These are phyloP conservation scores for Rhizoclosmatium globosum DNA, from an alignment of 192 early-diverging fungal species.

Conservation along the genomic window DNA sequence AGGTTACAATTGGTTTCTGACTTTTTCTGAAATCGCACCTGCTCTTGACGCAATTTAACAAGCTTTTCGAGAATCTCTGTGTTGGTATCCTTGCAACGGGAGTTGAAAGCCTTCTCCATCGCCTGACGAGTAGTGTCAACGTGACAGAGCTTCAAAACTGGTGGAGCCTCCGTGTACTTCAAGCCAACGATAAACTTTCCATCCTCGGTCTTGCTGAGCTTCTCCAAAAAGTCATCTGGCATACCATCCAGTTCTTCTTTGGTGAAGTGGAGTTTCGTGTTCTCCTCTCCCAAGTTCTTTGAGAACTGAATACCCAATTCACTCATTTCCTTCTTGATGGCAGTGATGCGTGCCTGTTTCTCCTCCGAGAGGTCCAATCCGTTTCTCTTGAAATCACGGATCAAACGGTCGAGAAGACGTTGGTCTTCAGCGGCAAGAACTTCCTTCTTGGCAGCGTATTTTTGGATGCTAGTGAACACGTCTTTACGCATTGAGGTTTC, in stretches of 20 bases:
- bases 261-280: constrained; percentile 58
- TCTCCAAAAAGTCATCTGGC: constrained; percentile 74
- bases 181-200: constrained; percentile 77
- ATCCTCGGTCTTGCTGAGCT: constrained; percentile 64
- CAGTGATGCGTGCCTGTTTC: constrained; percentile 66
- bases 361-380: constrained; percentile 74
- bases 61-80: constrained; percentile 24
- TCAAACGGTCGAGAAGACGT: constrained; percentile 74
- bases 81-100: constrained; percentile 17
- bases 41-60: constrained; percentile 18
- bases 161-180: constrained; percentile 69
- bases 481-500: constrained; percentile 49
- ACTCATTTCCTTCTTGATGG: constrained; percentile 72
- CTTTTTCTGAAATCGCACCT: constrained; percentile 1
- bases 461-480: constrained; percentile 38
- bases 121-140: constrained; percentile 1
- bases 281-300: constrained; percentile 74
- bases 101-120: constrained; percentile 28
- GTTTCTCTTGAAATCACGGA: constrained; percentile 71
- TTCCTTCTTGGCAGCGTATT: constrained; percentile 36
- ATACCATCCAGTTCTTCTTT: constrained; percentile 76
- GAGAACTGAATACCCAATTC: constrained; percentile 76
- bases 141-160: constrained; percentile 28
- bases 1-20: neutral
- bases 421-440: constrained; percentile 67